Conservation (phyloP, 371 early-diverging fungal genomes). For the Zopfochytrium polystomum region DNA sequence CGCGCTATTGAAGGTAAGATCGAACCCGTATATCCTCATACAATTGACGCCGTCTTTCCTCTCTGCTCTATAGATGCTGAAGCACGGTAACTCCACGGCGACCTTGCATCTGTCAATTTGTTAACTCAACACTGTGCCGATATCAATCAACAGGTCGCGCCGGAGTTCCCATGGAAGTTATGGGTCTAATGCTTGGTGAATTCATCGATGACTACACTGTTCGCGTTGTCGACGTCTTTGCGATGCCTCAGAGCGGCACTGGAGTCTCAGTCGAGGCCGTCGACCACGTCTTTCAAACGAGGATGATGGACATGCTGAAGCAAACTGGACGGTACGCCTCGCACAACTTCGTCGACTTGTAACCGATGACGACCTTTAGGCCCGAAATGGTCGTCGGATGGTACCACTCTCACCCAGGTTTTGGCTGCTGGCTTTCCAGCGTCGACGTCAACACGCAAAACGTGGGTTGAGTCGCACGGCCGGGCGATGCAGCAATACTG, state of each 20-base stretch:
- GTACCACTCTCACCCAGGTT: conserved; percentile 99
- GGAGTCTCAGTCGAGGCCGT: conserved; percentile 99
- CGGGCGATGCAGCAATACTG: neutral
- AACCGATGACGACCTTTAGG: conserved; percentile 45
- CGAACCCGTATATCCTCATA: too few species aligned
- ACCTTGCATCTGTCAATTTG: too few species aligned
- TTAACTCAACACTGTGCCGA: too few species aligned
- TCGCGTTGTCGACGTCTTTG: conserved; percentile 99
- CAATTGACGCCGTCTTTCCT: too few species aligned
- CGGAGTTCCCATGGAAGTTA: conserved; percentile 99
- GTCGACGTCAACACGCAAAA: conserved; percentile 99
- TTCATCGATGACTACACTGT: conserved; percentile 99
- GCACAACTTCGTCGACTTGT: neutral
- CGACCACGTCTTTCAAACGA: conserved; percentile 99
- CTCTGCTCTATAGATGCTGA: conserved; percentile 70
- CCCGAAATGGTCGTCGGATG: conserved; percentile 99
- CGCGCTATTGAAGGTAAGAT: conserved; percentile 97
- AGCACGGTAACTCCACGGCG: conserved; percentile 65
- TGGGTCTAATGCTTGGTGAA: conserved; percentile 99
- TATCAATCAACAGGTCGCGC: too few species aligned
- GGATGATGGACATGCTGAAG: conserved; percentile 99
- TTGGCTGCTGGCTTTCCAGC: conserved; percentile 99
- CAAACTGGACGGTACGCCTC: conserved; percentile 88
- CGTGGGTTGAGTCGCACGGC: conserved; percentile 40
- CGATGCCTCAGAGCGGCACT: conserved; percentile 99